Conservation (phyloP, 2,329 filamentous ascomycete species). For the Geosmithia morbida region DNA sequence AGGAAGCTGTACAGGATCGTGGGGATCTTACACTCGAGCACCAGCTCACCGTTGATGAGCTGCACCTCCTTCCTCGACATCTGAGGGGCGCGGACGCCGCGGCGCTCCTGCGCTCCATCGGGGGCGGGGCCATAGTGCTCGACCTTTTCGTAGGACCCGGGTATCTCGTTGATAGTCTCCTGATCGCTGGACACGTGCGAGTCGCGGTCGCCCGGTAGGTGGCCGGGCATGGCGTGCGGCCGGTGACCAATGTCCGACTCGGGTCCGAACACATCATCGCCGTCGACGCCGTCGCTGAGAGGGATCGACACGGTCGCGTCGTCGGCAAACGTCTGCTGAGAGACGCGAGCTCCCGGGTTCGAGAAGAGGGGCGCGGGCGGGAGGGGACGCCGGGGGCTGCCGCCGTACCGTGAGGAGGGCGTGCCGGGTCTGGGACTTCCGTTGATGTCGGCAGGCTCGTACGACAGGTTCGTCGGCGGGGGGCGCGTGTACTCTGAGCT, state of each 20-base stretch:
- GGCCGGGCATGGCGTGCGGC: constrained; percentile 34
- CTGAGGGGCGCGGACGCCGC: constrained; percentile 75
- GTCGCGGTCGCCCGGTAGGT: constrained; percentile 20
- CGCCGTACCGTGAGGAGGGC: constrained; percentile 76
- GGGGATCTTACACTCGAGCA: constrained; percentile 97
- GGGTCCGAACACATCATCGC: constrained; percentile 64
- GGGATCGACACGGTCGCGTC: constrained; percentile 62
- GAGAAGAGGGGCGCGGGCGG: constrained; percentile 81
- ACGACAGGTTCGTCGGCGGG: constrained; percentile 55
- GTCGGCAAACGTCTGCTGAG: constrained; percentile 40
- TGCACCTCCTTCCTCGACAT: constrained; percentile 90
- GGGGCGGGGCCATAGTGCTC: constrained; percentile 84
- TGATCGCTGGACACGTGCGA: constrained; percentile 43
- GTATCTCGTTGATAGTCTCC: constrained; percentile 34
- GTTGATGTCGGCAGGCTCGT: constrained; percentile 80
- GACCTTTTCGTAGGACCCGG: constrained; percentile 29
- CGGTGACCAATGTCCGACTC: constrained; percentile 35
- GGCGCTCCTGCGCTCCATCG: constrained; percentile 69
- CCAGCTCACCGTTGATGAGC: constrained; percentile 93
- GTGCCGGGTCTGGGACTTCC: constrained; percentile 84
- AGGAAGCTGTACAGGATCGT: constrained; percentile 97
- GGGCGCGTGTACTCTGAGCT: constrained; percentile 54
- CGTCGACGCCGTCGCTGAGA: constrained; percentile 44
- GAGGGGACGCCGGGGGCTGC: constrained; percentile 73
- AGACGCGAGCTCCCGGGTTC: constrained; percentile 27